Evolutionary conservation across 768 basidiomycete genomes (phyloP), one percentile per base, ranked within the genome.

Genomic region (Wakefieldia striispora): DNA sequence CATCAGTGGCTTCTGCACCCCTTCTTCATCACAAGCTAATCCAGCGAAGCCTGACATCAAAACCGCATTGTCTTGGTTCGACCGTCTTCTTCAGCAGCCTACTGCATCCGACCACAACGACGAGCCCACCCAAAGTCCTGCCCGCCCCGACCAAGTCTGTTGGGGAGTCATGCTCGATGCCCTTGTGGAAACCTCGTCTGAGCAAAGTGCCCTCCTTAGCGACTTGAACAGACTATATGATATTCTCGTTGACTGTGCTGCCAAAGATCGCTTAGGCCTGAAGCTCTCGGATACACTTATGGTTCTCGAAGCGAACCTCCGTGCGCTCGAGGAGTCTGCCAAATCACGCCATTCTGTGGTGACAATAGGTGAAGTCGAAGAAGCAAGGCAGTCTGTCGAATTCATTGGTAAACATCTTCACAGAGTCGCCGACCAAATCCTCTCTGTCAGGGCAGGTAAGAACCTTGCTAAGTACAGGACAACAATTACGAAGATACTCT

Each of bases 41-140:
- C 23, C 45, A 4, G 20, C 50, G 13, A 60, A 55, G 14, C 54
- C 67, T 8, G 91, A 94, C 59, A 59, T 84, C 6, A 56, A 69
- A 3, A 83, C 80, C 0, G 90, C 90, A 0, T 57, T 84, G 37
- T 63, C 71, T 6, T 95, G 91, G 91, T 89, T 86, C 57, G 73
- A 83, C 36, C 76, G 80, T 40, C 72, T 92, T 26, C 67, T 86
- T 40, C 62, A 67, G 23, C 78, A 82, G 49, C 65, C 60, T 60
- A 57, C 47, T 56, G 63, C 59, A 56, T 56, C 52, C 48, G 56
- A 47, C 14, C 47, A 73, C 53, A 74, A 75, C 1, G 79, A 71
- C 54, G 69, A 76, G 43, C 66, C 81, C 1, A 63, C 75, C 7
- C 67, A 63, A 10, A 63, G 64, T 0, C 74, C 81, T 16, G 66